Percentiles rank a stretch among this genome's conserved stretches.
Evolutionary conservation across 495 filamentous ascomycete genomes (phyloP).

Genomic region (Lasiosphaeria hispida): DNA sequence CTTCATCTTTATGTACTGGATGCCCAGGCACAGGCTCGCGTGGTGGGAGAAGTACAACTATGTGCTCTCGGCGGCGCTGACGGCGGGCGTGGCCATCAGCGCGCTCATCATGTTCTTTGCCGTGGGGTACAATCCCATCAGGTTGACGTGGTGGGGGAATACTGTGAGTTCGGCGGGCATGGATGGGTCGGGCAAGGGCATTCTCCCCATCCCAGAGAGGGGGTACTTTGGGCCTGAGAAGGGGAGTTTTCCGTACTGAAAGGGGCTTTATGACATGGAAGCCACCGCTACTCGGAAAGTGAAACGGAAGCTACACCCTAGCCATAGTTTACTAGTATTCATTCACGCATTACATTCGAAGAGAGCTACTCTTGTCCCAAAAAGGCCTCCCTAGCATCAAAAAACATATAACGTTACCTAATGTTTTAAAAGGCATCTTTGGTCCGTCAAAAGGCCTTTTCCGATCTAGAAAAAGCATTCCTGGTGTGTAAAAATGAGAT

Average conservation of each 20-base stretch:
- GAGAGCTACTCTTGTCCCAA: too few relatives aligned
- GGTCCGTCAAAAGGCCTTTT: too few relatives aligned
- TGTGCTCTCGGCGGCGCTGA: conserved; percentile 58
- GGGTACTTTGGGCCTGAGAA: conserved; percentile 40
- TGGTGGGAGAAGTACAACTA: conserved; percentile 61
- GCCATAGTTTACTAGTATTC: too few relatives aligned
- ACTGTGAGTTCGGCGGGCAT: conserved; percentile 36
- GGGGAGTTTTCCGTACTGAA: conserved; percentile 32
- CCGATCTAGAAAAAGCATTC: too few relatives aligned
- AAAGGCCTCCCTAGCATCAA: too few relatives aligned
- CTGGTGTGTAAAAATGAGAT: too few relatives aligned
- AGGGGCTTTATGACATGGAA: too few relatives aligned
- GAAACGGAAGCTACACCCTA: too few relatives aligned
- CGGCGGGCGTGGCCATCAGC: conserved; percentile 56
- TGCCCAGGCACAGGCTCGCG: conserved; percentile 21
- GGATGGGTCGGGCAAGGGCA: conserved; percentile 27
- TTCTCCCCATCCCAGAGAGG: conserved; percentile 30
- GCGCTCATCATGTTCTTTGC: conserved; percentile 65
- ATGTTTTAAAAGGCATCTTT: too few relatives aligned
- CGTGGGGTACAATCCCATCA: conserved; percentile 48
- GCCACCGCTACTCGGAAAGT: too few relatives aligned
- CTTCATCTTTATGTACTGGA: conserved; percentile 32
- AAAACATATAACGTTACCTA: too few relatives aligned
- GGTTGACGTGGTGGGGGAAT: conserved; percentile 63
- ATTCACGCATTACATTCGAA: too few relatives aligned